These are phyloP conservation scores for Argentina anserina DNA, from an alignment of 306 rosid species.

Conservation along the genomic window DNA sequence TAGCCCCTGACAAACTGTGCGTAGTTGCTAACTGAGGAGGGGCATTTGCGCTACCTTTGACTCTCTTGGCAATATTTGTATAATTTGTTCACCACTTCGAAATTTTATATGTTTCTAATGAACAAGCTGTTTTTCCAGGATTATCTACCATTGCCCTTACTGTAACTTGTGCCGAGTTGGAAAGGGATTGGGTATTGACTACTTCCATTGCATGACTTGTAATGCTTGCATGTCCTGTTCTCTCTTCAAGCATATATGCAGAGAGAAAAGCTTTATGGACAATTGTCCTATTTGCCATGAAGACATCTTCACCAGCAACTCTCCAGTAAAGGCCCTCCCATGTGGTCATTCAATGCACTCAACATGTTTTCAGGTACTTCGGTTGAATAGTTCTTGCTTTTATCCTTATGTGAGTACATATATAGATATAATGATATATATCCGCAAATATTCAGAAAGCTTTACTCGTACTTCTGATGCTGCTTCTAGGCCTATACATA, in stretches of 20 bases:
- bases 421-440: constrained; percentile 5
- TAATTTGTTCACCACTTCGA: neutral
- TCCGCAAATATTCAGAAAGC: constrained; percentile 18
- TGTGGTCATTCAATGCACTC: constrained; percentile 98
- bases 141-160: constrained; percentile 92
- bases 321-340: constrained; percentile 77
- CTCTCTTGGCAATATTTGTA: neutral
- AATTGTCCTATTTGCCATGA: constrained; percentile 97
- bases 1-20: neutral
- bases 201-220: constrained; percentile 95
- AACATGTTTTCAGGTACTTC: constrained; percentile 71
- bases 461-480: constrained; percentile 30
- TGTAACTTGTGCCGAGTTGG: constrained; percentile 95
- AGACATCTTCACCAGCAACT: constrained; percentile 72
- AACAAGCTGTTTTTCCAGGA: constrained; percentile 51
- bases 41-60: neutral
- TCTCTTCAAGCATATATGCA: constrained; percentile 65
- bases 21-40: neutral
- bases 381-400: neutral
- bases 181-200: constrained; percentile 89
- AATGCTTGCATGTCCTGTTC: constrained; percentile 88
- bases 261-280: constrained; percentile 79
- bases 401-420: constrained; percentile 1
- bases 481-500: constrained; percentile 72
- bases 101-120: constrained; percentile 26